Percentiles rank a stretch among this genome's conserved stretches.
Evolutionary conservation across 768 basidiomycete species (phyloP).

Genomic region (Xerocomus brunneocitrinus): DNA sequence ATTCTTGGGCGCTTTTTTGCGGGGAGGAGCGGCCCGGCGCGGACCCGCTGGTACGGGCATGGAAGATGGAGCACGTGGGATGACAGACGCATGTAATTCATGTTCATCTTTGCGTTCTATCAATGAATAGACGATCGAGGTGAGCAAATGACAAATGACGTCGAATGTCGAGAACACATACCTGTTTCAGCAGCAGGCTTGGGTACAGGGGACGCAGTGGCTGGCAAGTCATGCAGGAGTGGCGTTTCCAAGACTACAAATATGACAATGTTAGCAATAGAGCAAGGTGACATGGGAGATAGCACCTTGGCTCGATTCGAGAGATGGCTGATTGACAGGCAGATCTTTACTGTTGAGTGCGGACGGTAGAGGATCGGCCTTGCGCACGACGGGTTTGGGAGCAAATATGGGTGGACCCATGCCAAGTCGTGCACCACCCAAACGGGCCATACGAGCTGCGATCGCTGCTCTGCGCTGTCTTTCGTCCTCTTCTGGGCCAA

Average conservation of each 20-base stretch:
- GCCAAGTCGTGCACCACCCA: constrained; percentile 81
- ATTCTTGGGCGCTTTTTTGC: constrained; percentile 58
- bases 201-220: not conserved
- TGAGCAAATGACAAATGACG: constrained; percentile 7
- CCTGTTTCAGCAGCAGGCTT: constrained; percentile 15
- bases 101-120: constrained; percentile 21
- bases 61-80: constrained; percentile 40
- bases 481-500: constrained; percentile 61
- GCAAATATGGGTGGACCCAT: constrained; percentile 76
- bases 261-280: constrained; percentile 3
- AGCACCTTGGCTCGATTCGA: constrained; percentile 20
- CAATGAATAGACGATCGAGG: not conserved
- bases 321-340: constrained; percentile 2
- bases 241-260: constrained; percentile 11
- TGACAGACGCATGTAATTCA: constrained; percentile 25
- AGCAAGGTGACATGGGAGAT: not conserved
- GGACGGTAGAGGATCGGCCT: constrained; percentile 15
- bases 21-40: constrained; percentile 69
- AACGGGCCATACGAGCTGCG: constrained; percentile 88
- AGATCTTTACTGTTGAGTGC: constrained; percentile 24
- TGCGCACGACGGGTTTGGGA: constrained; percentile 42
- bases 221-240: constrained; percentile 10
- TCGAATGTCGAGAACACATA: not conserved
- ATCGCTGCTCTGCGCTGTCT: constrained; percentile 79
- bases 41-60: constrained; percentile 78